Conservation (phyloP, 139 green algal genomes). For the Coelastrella sp. region DNA sequence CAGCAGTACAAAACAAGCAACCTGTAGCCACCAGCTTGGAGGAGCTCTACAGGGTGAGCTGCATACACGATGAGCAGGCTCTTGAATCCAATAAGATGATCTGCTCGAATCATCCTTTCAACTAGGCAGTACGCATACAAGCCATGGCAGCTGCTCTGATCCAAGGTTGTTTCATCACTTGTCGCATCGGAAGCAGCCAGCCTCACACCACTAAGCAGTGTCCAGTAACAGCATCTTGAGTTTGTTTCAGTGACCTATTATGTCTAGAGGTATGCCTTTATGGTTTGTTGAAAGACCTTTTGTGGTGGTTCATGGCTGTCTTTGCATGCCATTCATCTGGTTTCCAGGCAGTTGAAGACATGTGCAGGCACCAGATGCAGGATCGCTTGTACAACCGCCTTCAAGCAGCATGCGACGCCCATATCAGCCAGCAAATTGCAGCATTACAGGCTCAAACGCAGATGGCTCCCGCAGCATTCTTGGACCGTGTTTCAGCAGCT, state of each 20-base stretch:
- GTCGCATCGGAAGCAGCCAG: too few species aligned
- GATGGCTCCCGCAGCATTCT: slow-evolving; percentile 80
- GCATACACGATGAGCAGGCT: too few species aligned
- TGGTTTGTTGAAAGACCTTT: too few species aligned
- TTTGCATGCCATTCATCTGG: neutral
- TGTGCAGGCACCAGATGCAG: slow-evolving; percentile 94
- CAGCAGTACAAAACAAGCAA: slow-evolving; percentile 86
- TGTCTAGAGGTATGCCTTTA: too few species aligned
- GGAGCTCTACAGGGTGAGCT: slow-evolving; percentile 88
- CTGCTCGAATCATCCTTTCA: too few species aligned
- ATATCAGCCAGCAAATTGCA: slow-evolving; percentile 71
- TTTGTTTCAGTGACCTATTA: too few species aligned
- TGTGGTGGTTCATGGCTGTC: too few species aligned
- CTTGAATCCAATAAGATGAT: too few species aligned
- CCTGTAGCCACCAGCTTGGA: slow-evolving; percentile 86
- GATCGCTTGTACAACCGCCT: slow-evolving; percentile 84
- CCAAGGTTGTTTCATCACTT: neutral
- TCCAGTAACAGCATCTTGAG: too few species aligned
- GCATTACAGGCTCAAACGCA: slow-evolving; percentile 56
- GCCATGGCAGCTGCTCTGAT: neutral
- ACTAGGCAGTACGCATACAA: neutral
- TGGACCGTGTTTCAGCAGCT: slow-evolving; percentile 73
- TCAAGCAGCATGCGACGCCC: slow-evolving; percentile 78
- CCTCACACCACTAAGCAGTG: too few species aligned
- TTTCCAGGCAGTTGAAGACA: slow-evolving; percentile 92